Evolutionary conservation across 306 rosid genomes (phyloP).

Genomic region (Vigna hirtella): DNA sequence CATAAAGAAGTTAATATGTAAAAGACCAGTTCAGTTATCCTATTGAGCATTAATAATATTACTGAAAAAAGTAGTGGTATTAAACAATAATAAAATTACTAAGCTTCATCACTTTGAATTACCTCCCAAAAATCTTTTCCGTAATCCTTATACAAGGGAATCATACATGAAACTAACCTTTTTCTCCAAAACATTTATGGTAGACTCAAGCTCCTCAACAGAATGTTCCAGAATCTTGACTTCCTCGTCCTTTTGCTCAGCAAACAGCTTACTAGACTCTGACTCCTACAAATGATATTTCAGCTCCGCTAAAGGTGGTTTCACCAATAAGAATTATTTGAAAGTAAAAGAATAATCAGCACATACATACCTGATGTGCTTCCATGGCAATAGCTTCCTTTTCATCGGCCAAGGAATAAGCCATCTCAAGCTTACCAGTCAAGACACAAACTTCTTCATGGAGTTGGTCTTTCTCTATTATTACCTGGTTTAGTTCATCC

Average conservation of each 20-base stretch:
- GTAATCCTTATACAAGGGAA: neutral
- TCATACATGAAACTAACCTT: constrained; percentile 62
- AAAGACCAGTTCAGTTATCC: constrained; percentile 26
- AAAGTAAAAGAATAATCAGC: constrained; percentile 33
- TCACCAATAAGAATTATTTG: constrained; percentile 31
- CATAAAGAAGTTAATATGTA: constrained; percentile 26
- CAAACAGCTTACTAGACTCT: constrained; percentile 78
- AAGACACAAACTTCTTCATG: constrained; percentile 64
- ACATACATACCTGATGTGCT: constrained; percentile 77
- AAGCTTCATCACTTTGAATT: constrained; percentile 13
- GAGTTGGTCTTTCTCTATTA: constrained; percentile 77
- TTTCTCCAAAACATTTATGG: constrained; percentile 89
- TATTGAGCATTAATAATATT: constrained; percentile 2
- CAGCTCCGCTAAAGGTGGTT: constrained; percentile 38
- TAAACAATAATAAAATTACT: constrained; percentile 23
- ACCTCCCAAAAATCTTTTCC: neutral
- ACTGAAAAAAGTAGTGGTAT: neutral
- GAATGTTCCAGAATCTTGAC: constrained; percentile 90
- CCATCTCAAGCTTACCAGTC: constrained; percentile 80
- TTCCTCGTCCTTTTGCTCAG: constrained; percentile 96
- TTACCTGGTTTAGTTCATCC: constrained; percentile 66
- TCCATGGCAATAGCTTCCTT: constrained; percentile 86
- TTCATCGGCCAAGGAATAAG: constrained; percentile 81
- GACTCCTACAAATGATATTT: constrained; percentile 67
- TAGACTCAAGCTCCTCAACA: constrained; percentile 93